Base-by-base conservation (phyloP, 2,329 filamentous ascomycete species). In the Ceratocystis cubensis region DNA sequence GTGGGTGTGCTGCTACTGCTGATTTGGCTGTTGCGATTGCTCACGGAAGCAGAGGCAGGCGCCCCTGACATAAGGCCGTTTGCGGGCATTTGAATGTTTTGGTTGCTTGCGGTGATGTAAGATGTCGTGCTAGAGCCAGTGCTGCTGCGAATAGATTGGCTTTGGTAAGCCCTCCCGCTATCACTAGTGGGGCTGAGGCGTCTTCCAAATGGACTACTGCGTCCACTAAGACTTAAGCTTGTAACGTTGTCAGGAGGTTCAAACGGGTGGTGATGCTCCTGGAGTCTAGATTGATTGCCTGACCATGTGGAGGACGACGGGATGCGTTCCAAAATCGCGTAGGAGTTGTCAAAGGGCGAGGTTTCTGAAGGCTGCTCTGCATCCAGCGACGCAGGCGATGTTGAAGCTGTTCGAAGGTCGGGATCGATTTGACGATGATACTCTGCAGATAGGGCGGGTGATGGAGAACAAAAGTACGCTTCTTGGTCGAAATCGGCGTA, bases 281-380 rank as follows among this genome's bases (percentile, higher is more conserved):
- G 48, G 41, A 30, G 63, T 33, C 33, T 46, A 22, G 53, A 28
- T 30, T 22, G 22, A 25, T 37, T 50, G 22, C n/a, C 33, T 8
- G 61, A 28, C 13, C 44, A 28, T 5, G 44, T 63, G n/a, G 25
- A 48, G 10, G 41, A 50, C 10, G 44, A 33, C 15, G 25, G 46
- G n/a, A 30, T 45, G n/a, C 25, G 61, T 48, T 63, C 61, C 5
- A 44, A 25, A 37, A 63, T 33, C 4, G 37, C 61, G 44, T 63
- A 50, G 20, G 46, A 45, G 61, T 63, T 63, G 61, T 63, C 45
- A 25, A 63, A 63, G 5, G 61, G 61, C 13, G 61, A 63, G 10
- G 8, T 25, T 2, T 48, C 17, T 3, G 41, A 41, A 17, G 7
- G 63, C 46, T 8, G 25, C 1, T n/a, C 5, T 10, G 41, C 56